These are phyloP conservation scores for Cyclotella atomus DNA, from an alignment of 108 stramenopile species.

Conservation along the genomic window DNA sequence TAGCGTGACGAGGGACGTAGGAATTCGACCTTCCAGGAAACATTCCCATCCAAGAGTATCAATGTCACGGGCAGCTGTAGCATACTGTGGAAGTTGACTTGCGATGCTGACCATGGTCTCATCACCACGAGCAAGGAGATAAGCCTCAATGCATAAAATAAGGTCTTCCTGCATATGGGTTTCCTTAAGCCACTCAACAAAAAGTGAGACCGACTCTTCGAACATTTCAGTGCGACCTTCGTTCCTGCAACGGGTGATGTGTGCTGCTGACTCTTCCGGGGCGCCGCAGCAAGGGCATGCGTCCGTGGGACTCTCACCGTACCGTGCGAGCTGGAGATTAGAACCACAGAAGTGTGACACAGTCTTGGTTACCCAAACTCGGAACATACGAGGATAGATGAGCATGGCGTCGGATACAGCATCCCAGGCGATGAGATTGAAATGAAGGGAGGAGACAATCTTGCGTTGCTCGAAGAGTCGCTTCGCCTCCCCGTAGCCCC, in stretches of 20 bases:
- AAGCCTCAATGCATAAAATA: background rate
- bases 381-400: background rate
- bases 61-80: background rate
- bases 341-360: constrained; percentile 8
- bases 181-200: background rate
- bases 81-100: background rate
- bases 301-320: background rate
- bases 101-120: background rate
- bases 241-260: background rate
- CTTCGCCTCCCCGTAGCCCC: background rate
- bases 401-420: background rate
- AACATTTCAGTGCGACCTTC: background rate
- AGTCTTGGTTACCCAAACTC: background rate
- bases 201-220: background rate
- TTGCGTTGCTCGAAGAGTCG: background rate
- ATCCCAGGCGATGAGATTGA: constrained; percentile 4
- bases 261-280: background rate
- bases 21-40: constrained; percentile 1
- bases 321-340: background rate
- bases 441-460: background rate
- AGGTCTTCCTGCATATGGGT: background rate
- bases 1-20: background rate
- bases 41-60: background rate
- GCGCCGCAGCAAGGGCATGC: constrained; percentile 2
- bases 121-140: background rate